These are phyloP conservation scores for Fomitiporia mediterranea DNA, from an alignment of 1,284 basidiomycete species.

Conservation along the genomic window DNA sequence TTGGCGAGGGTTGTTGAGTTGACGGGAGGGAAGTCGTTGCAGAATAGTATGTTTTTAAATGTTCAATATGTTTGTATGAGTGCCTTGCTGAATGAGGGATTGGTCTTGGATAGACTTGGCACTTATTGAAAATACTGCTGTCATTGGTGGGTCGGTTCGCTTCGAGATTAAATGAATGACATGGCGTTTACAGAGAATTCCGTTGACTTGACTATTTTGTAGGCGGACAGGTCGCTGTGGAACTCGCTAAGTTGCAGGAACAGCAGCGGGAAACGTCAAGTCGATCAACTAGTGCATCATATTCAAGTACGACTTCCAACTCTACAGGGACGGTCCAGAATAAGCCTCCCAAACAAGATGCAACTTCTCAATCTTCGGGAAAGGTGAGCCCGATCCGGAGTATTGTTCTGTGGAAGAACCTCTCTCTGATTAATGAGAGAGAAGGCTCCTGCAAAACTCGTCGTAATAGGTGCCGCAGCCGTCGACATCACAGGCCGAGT, in stretches of 20 bases:
- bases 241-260: conserved; percentile 58
- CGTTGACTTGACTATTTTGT: no score
- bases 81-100: background rate
- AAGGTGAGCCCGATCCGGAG: background rate
- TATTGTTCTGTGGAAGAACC: background rate
- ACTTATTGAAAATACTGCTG: conserved; percentile 89
- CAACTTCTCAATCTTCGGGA: background rate
- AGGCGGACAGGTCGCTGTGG: conserved; percentile 79
- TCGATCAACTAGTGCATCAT: background rate
- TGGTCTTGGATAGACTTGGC: conserved; percentile 62
- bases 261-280: background rate
- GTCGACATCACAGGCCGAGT: conserved; percentile 76
- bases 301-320: background rate
- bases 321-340: background rate
- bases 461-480: conserved; percentile 81
- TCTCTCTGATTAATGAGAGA: background rate
- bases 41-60: conserved; percentile 51
- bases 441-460: conserved; percentile 37
- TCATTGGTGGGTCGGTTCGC: conserved; percentile 55
- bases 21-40: conserved; percentile 69
- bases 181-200: conserved; percentile 11
- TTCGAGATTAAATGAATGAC: background rate
- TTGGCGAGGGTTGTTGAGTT: conserved; percentile 82
- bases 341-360: background rate
- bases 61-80: conserved; percentile 1